phyloP scores from a whole-genome alignment of 2,329 filamentous ascomycete genomes.

The Beauveria rudraprayagi region DNA sequence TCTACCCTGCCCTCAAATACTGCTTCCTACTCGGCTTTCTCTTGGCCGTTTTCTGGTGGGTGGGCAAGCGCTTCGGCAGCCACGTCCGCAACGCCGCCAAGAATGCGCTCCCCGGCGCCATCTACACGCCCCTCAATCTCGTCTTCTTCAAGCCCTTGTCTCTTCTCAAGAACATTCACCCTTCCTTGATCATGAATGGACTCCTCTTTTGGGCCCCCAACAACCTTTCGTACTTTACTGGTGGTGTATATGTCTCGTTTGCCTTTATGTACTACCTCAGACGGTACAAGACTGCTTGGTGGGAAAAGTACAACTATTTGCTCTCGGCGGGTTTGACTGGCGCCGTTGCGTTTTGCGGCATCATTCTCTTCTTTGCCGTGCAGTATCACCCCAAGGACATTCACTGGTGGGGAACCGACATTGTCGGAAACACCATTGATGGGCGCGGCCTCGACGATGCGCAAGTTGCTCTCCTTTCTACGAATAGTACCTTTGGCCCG shows the following conservation, averaged over 20 bases:
- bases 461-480: background rate
- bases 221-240: slow-evolving; percentile 35
- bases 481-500: slow-evolving; percentile 5
- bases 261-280: slow-evolving; percentile 37
- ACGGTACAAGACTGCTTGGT: slow-evolving; percentile 31
- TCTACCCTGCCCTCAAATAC: slow-evolving; percentile 11
- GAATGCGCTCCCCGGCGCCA: slow-evolving; percentile 4
- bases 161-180: slow-evolving; percentile 30
- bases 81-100: slow-evolving; percentile 9
- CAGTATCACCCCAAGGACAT: slow-evolving; percentile 28
- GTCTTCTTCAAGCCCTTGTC: slow-evolving; percentile 18
- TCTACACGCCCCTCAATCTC: slow-evolving; percentile 14
- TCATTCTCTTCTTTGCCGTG: slow-evolving; percentile 36
- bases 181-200: slow-evolving; percentile 32
- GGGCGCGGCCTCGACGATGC: slow-evolving; percentile 10
- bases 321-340: slow-evolving; percentile 32
- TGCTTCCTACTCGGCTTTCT: slow-evolving; percentile 15
- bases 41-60: slow-evolving; percentile 33
- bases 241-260: slow-evolving; percentile 31
- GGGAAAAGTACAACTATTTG: slow-evolving; percentile 39
- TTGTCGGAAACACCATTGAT: slow-evolving; percentile 14
- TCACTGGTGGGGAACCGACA: slow-evolving; percentile 35
- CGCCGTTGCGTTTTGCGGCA: slow-evolving; percentile 31
- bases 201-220: slow-evolving; percentile 35
- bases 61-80: slow-evolving; percentile 59